phyloP scores from a whole-genome alignment of 2,329 filamentous ascomycete genomes.

The Calonectria pseudoreteaudii region DNA sequence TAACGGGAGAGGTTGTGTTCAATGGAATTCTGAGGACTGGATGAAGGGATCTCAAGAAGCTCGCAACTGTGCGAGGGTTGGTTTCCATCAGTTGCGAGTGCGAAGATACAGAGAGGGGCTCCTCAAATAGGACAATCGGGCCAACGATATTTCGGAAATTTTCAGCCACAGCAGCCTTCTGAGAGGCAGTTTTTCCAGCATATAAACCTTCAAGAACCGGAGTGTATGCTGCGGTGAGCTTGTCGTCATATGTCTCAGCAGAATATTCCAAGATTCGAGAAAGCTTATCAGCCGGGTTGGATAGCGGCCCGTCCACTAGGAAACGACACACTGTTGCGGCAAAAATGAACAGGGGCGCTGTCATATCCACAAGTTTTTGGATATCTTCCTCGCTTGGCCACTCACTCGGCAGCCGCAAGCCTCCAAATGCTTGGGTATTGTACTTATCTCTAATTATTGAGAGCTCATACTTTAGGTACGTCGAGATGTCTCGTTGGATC shows the following conservation, averaged over 20 bases:
- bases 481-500: background rate
- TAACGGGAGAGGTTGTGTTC: slow-evolving; percentile 35
- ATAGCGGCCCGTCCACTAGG: slow-evolving; percentile 31
- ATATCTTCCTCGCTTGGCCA: slow-evolving; percentile 44
- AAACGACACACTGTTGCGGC: slow-evolving; percentile 48
- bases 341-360: slow-evolving; percentile 51
- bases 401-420: slow-evolving; percentile 26
- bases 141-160: slow-evolving; percentile 46
- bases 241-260: background rate
- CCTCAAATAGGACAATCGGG: slow-evolving; percentile 44
- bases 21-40: slow-evolving; percentile 49
- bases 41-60: slow-evolving; percentile 45
- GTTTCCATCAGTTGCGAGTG: slow-evolving; percentile 44
- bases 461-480: slow-evolving; percentile 30
- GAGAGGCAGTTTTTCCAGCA: too few relatives aligned
- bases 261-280: slow-evolving; percentile 33
- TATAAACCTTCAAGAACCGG: background rate
- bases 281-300: slow-evolving; percentile 34
- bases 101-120: slow-evolving; percentile 44
- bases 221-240: slow-evolving; percentile 33
- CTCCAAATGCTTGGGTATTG: slow-evolving; percentile 16
- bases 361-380: slow-evolving; percentile 40
- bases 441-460: slow-evolving; percentile 33
- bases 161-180: background rate
- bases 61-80: slow-evolving; percentile 26